Base-by-base conservation (phyloP, 768 basidiomycete species). In the Amanita polypyramis region DNA sequence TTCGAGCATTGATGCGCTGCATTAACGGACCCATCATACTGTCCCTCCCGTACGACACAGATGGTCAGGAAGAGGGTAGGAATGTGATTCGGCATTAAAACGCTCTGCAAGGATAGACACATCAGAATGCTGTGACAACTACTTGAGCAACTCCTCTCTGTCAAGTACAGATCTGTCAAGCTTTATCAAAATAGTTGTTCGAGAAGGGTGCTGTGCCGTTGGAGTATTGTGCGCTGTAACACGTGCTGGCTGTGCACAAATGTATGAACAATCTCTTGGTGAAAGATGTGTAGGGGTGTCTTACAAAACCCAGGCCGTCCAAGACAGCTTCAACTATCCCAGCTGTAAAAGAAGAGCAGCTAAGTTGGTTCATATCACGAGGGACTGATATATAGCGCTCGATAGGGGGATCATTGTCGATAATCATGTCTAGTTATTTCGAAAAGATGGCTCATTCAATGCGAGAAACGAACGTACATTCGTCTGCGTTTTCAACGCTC, bases 111-210 rank as follows among this genome's bases (percentile, higher is more conserved):
- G 25, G 25, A 7, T 3, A 27, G 25, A 27, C 25, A 27, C 25
- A 27, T 27, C 25, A 27, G 7, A 7, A 27, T 7, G 25, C 3
- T 27, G 25, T 4, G 25, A 27, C 25, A 27, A 27, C 25, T 27
- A 82, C 70, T 90, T 92, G 60, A 93, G 64, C n/a, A 87, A 73
- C 61, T 91, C 87, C 68, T 99, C 96, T 38, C 96, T 79, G 56
- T 95, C 92, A 59, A 99, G 70, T 41, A 97, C 95, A 49, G 82
- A 83, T 58, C 82, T 83, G 65, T 97, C 92, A 51, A 98, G 71
- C 67, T 98, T 98, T 69, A 99, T 95, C 45, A 99, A 77, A 49
- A 99, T 93, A n/a, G 94, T 95, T 4, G 85, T 96, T 45, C 93
- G 78, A 43, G 80, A 78, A 2, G 94, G 90, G 58, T 74, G 77